A percentile compares a stretch with the other conserved stretches of the same genome.
These are phyloP conservation scores for Linnemannia schmuckeri DNA, from an alignment of 192 early-diverging fungal species.

Conservation along the genomic window DNA sequence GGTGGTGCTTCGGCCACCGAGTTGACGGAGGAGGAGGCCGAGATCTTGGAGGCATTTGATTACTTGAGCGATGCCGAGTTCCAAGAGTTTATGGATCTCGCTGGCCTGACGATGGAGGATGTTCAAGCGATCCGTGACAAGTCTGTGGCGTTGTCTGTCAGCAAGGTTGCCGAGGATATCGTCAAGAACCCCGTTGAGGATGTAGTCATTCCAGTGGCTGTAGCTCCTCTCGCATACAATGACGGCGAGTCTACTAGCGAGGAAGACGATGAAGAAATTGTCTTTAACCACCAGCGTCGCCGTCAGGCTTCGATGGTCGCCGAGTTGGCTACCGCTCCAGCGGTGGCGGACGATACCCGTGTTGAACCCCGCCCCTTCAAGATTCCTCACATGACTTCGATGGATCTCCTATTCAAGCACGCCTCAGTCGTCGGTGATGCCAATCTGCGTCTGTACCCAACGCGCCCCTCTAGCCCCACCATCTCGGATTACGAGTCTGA, in stretches of 20 bases:
- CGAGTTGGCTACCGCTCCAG: not conserved
- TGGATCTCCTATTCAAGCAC: constrained; percentile 52
- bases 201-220: not conserved
- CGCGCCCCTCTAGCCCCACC: constrained; percentile 43
- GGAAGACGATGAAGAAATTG: constrained; percentile 7
- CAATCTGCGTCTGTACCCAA: constrained; percentile 45
- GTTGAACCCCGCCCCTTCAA: constrained; percentile 12
- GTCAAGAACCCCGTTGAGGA: not conserved
- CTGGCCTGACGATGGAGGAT: constrained; percentile 32
- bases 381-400: constrained; percentile 50
- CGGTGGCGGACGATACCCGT: not conserved
- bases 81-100: constrained; percentile 42
- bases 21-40: constrained; percentile 31
- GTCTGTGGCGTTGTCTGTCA: constrained; percentile 31
- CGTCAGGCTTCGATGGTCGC: not conserved
- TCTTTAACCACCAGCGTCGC: not conserved
- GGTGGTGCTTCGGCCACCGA: not conserved
- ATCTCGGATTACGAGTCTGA: constrained; percentile 52
- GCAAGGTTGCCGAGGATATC: constrained; percentile 46
- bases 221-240: not conserved
- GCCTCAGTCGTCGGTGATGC: constrained; percentile 40
- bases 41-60: constrained; percentile 51
- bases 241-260: not conserved
- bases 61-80: constrained; percentile 48
- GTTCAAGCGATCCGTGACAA: constrained; percentile 34